A percentile compares a stretch with the other conserved stretches of the same genome.
Evolutionary conservation across 78 protist genomes (phyloP).

Genomic region (Mantamonas sphyraenae): DNA sequence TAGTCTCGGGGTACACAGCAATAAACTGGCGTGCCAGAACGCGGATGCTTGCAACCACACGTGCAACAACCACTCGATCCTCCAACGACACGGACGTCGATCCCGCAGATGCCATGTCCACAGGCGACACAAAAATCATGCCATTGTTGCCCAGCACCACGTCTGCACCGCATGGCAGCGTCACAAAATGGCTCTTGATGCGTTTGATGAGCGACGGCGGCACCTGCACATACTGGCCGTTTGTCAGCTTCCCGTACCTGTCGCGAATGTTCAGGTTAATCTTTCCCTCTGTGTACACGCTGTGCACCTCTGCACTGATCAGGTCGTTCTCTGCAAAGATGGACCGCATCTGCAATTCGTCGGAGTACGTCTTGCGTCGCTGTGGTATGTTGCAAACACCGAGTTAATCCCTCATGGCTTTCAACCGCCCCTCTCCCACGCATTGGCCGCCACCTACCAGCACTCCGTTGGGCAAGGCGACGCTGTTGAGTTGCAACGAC

Average conservation of each 20-base stretch:
- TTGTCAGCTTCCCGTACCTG: slow-evolving; percentile 51
- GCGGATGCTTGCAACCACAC: slow-evolving; percentile 13
- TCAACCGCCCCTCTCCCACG: too few species aligned
- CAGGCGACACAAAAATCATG: slow-evolving; percentile 33
- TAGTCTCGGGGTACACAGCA: slow-evolving; percentile 16
- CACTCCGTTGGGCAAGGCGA: slow-evolving; percentile 84
- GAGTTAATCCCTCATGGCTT: too few species aligned
- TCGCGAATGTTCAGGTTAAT: slow-evolving; percentile 67
- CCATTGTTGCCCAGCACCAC: slow-evolving; percentile 79
- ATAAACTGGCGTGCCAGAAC: slow-evolving; percentile 4
- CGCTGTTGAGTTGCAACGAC: slow-evolving; percentile 47
- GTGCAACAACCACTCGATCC: neutral
- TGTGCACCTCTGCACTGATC: slow-evolving; percentile 73
- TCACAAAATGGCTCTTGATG: slow-evolving; percentile 46
- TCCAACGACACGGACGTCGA: neutral
- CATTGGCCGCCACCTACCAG: too few species aligned
- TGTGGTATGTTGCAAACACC: neutral
- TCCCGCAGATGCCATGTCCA: neutral
- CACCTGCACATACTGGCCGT: slow-evolving; percentile 44
- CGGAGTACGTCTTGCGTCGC: slow-evolving; percentile 57
- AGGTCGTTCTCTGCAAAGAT: slow-evolving; percentile 72
- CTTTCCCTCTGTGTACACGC: slow-evolving; percentile 40
- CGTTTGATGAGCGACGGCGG: slow-evolving; percentile 56
- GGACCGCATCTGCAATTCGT: slow-evolving; percentile 74
- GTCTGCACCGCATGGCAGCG: slow-evolving; percentile 58